A percentile compares a stretch with the other conserved stretches of the same genome.
Conservation (phyloP, 148 eudicot genomes). For the Persicaria tinctoria region DNA sequence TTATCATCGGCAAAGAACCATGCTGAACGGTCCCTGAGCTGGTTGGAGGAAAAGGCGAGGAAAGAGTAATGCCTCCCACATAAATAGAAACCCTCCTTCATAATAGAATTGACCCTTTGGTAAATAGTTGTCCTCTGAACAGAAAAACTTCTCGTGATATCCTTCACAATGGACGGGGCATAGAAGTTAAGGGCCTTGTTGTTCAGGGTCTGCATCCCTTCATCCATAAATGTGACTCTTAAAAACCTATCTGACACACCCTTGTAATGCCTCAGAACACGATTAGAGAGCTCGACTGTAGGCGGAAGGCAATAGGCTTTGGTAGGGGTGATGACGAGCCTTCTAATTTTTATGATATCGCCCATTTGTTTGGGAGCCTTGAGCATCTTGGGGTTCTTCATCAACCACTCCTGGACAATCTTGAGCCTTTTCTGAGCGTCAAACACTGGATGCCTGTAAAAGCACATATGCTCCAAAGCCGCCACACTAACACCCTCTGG, state of each 20-base stretch:
- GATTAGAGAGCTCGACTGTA: conserved; percentile 65
- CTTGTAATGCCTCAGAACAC: conserved; percentile 64
- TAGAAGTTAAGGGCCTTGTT: conserved; percentile 43
- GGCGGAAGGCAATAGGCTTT: conserved; percentile 88
- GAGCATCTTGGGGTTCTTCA: conserved; percentile 50
- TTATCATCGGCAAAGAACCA: conserved; percentile 85
- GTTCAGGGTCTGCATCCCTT: conserved; percentile 66
- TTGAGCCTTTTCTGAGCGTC: conserved; percentile 45
- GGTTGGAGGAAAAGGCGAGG: conserved; percentile 84
- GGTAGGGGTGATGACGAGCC: conserved; percentile 78
- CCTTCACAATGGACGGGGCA: conserved; percentile 54
- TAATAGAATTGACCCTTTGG: conserved; percentile 42
- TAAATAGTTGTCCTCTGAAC: conserved; percentile 51
- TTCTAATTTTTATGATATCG: conserved; percentile 60
- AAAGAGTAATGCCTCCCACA: conserved; percentile 72
- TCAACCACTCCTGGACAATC: conserved; percentile 52
- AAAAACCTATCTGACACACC: conserved; percentile 65
- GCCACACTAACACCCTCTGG: conserved; percentile 48
- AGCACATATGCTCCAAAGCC: conserved; percentile 64
- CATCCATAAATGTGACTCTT: conserved; percentile 87
- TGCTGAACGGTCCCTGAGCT: conserved; percentile 85
- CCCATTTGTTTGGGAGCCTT: conserved; percentile 32
- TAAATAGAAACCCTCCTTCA: conserved; percentile 47
- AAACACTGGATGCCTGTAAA: conserved; percentile 49
- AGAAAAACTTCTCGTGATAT: conserved; percentile 28